A percentile compares a stretch with the other conserved stretches of the same genome.
Evolutionary conservation across 305 asterid species (phyloP).

Genomic region (Ilex paraguariensis): DNA sequence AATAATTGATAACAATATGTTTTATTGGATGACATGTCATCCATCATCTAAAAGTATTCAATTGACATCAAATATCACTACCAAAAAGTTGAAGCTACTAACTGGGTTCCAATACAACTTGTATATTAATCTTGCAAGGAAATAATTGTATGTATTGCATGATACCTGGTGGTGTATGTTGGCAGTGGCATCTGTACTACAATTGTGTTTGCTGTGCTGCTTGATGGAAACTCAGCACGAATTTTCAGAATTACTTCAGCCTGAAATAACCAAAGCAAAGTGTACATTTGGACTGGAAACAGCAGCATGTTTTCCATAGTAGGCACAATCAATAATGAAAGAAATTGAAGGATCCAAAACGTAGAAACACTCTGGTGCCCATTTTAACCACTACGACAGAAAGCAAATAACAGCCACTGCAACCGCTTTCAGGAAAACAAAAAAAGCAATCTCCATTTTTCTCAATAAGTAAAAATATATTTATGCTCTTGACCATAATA

Average conservation of each 20-base stretch:
- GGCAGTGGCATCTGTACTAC: conserved; percentile 94
- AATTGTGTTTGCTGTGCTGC: conserved; percentile 78
- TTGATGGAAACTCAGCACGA: conserved; percentile 91
- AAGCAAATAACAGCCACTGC: no score
- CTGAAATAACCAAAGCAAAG: conserved; percentile 35
- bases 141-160: conserved; percentile 7
- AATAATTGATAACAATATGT: no score
- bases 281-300: not conserved
- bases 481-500: no score
- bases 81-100: no score
- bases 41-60: not conserved
- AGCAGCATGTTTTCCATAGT: conserved; percentile 10
- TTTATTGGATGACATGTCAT: not conserved
- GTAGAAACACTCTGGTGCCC: no score
- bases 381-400: no score
- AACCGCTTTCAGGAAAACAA: no score
- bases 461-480: no score
- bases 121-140: not conserved
- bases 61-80: no score
- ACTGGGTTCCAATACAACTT: not conserved
- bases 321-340: no score
- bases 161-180: conserved; percentile 78
- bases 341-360: no score
- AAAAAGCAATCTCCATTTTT: no score
- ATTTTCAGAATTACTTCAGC: conserved; percentile 95